Base-by-base conservation (phyloP, 192 early-diverging fungal species). In the Coemansia sp. region DNA sequence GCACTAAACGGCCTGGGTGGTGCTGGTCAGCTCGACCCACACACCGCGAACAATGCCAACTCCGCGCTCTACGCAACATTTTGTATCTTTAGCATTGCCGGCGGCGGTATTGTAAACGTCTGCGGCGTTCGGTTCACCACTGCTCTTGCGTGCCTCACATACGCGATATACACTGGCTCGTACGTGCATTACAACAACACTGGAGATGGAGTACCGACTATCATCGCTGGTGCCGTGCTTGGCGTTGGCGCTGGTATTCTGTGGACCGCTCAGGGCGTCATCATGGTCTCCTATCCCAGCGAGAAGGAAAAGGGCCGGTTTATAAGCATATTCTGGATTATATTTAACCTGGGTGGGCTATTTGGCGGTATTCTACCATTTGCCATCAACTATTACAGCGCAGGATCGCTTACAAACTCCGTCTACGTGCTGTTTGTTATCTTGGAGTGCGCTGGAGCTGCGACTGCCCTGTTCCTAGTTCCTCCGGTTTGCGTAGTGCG, bases 251-350 rank as follows among this genome's bases (percentile, higher is more conserved):
- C 91, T 4, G 92, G 90, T 56, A 84, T 95, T 69, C 62, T 83
- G 36, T 83, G 82, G 82, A 87, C 91, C 3, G 88, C 90, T 10
- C 89, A 91, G 75, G 87, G 91, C 36, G 87, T 88, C 65, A 87
- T 95, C 58, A 91, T 92, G 88, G 86, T 93, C 61, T 89, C 92
- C 32, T 93, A 95, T 74, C 92, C 93, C 11, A 74, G 72, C 17
- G 93, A 94, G 69, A 60, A 80, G 10, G 84, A 91, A 66, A 94
- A 94, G 85, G 92, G 92, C 44, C 89, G 87, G 64, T 91, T 81
- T 72, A 92, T 95, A 44, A 86, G 87, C 46, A 87, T 90, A 50
- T 95, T 95, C 83, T 94, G 91, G 91, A 86, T 88, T 60, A 87
- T 93, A 22, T 95, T 93, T 84, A 83, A 83, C 40, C 72, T 88